Evolutionary conservation across 306 rosid species (phyloP), one percentile per base, ranked within the genome.

Genomic region (Trichosanthes truncata): DNA sequence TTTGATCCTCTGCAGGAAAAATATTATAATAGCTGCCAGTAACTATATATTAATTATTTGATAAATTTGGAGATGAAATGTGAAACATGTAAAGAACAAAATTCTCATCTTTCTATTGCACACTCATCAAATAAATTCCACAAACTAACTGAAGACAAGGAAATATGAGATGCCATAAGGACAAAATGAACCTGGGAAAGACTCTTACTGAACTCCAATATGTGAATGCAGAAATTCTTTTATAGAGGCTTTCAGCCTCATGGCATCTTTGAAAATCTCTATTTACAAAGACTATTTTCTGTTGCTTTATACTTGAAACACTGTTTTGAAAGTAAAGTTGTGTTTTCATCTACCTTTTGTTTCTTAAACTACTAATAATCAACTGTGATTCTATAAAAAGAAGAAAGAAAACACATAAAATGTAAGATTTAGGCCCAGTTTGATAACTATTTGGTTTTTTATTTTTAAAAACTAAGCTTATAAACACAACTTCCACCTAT

Each of bases 1-100:
- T 93, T 95, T 38, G 93, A 95, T 4, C 97, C 97, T 69, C 99
- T 91, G 81, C 79, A 89, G 81, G 79, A 61, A 75, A 81, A 71
- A 23, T 62, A 40, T 51, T 79, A 40, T 51, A 61, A 49, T 40
- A 38, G 79, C 79, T 48, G 40, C 60, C 59, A 73, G 77, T 72
- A 23, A 72, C 21, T 33, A 71, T 26, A 71, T 45, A 23, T 26
- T 23, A 12, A 71, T 71, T 23, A 29, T 73, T 48, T 26, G 77
- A 72, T 46, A 25, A 26, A 72, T 72, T 45, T 14, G 55, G 78
- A 73, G 23, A 73, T 73, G 3, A 73, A 73, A 73, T 26, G 48
- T 26, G 60, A 46, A 23, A 29, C 23, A 26, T 46, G 40, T 46
- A 26, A 72, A 0, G 23, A 46, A 14, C 13, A 41, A 15, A 48